Evolutionary conservation across 805 yeast species (phyloP), one percentile per base, ranked within the genome.

Genomic region (Yarrowia deformans): DNA sequence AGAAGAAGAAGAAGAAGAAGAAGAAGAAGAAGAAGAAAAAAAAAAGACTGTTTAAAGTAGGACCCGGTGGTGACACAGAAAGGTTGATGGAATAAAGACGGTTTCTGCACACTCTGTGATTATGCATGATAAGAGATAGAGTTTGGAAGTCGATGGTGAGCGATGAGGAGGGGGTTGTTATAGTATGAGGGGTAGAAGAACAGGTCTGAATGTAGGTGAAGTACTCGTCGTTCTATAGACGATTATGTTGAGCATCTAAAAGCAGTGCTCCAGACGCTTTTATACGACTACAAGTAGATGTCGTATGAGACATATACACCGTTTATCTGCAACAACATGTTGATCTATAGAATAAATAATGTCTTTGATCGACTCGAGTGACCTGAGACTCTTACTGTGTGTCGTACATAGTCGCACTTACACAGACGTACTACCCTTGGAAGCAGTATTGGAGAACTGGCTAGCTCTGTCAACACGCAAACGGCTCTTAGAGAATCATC

Each of bases 61-160:
- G 40, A 50, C 43, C 9, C 1, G 9, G 9, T 14, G 58, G 12
- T 34, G 58, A 37, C 42, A 52, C 58, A 52, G 12, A 52, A 8
- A 8, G n/a, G 18, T 7, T 7, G 37, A 8, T 39, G 14, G 19
- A n/a, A 32, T 32, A 35, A 37, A 52, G 58, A 35, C n/a, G 42
- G 6, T 35, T 35, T 52, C 32, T 52, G 58, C 43, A 52, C 58
- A 52, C 9, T 23, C 2, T 13, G 6, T 3, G 58, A 52, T 52
- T 35, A 52, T 35, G 58, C 58, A 37, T 8, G 58, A 52, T 52
- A 52, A 52, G 32, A 10, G 37, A 16, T 49, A 32, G 54, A 49
- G 54, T 32, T 49, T 6, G 1, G 10, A n/a, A 16, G 2, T 7
- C 37, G 37, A 34, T 9, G 37, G 8, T 7, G 37, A 8, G 5